These are phyloP conservation scores for Lavandula angustifolia DNA, from an alignment of 257 asterid genomes.

Conservation along the genomic window DNA sequence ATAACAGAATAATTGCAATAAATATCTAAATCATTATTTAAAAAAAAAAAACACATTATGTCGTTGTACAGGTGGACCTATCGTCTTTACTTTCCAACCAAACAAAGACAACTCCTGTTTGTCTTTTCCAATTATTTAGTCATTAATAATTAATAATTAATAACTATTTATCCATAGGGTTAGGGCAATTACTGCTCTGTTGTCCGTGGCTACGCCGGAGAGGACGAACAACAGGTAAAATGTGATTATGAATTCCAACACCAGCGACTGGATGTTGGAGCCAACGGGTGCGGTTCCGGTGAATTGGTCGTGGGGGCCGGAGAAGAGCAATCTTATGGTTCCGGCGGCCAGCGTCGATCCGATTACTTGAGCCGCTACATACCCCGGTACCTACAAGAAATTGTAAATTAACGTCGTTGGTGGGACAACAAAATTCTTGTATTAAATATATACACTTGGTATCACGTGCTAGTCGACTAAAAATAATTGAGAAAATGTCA, in stretches of 20 bases:
- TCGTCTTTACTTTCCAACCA: conserved; percentile 5
- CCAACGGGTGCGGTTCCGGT: conserved; percentile 75
- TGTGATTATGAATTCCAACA: conserved; percentile 76
- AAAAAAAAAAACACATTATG: not conserved
- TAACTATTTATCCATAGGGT: not conserved
- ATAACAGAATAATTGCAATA: not conserved
- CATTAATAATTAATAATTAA: not conserved
- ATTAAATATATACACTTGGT: too few relatives aligned
- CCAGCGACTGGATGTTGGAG: conserved; percentile 57
- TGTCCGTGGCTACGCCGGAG: conserved; percentile 90
- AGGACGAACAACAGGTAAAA: conserved; percentile 90
- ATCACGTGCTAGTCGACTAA: too few relatives aligned
- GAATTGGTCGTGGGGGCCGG: conserved; percentile 62
- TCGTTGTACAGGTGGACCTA: conserved; percentile 11
- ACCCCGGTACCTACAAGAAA: conserved; percentile 74
- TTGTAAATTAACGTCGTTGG: too few relatives aligned
- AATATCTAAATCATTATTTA: conserved; percentile 18
- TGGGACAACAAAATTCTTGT: too few relatives aligned
- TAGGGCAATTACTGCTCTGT: conserved; percentile 63
- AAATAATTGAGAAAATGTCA: too few relatives aligned
- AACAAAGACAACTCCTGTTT: not conserved
- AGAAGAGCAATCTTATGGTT: conserved; percentile 64
- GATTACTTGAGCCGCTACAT: conserved; percentile 64
- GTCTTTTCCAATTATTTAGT: conserved; percentile 7
- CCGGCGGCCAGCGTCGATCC: conserved; percentile 83